Percentiles rank a stretch among this genome's conserved stretches.
These are phyloP conservation scores for Tylopilus subfusipes DNA, from an alignment of 768 basidiomycete genomes.

Conservation along the genomic window DNA sequence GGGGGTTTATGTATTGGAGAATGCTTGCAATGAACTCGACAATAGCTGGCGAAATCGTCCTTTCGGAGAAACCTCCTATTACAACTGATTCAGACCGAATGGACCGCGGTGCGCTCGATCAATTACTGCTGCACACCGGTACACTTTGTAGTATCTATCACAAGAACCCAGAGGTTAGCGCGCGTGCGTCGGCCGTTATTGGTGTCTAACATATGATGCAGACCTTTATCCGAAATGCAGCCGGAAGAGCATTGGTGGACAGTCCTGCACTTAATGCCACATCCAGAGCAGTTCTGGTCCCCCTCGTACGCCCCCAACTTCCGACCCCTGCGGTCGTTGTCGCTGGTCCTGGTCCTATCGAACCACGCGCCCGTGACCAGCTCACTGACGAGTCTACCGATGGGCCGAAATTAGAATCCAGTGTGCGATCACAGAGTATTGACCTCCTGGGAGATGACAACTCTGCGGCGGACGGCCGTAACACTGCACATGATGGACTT, in stretches of 20 bases:
- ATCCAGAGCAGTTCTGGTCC: constrained; percentile 69
- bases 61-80: constrained; percentile 91
- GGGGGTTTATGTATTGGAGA: constrained; percentile 99
- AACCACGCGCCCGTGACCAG: constrained; percentile 27
- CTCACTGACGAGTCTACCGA: constrained; percentile 24
- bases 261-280: constrained; percentile 86
- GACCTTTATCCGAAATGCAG: constrained; percentile 92
- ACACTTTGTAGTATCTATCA: constrained; percentile 96
- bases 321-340: constrained; percentile 45
- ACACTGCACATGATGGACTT: constrained; percentile 11
- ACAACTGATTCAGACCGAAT: constrained; percentile 98
- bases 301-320: constrained; percentile 51
- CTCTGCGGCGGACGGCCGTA: neutral
- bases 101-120: constrained; percentile 95
- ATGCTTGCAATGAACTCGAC: constrained; percentile 90
- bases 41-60: constrained; percentile 84
- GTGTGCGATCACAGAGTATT: constrained; percentile 25
- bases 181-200: neutral
- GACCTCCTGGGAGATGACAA: constrained; percentile 21
- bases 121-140: constrained; percentile 89
- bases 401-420: constrained; percentile 32
- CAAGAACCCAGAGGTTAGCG: constrained; percentile 86
- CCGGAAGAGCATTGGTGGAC: constrained; percentile 77
- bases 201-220: constrained; percentile 29
- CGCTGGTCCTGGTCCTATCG: constrained; percentile 50